Percentiles rank a stretch among this genome's conserved stretches.
These are phyloP conservation scores for Hymenoscyphus repandus DNA, from an alignment of 2,329 filamentous ascomycete species.

Conservation along the genomic window DNA sequence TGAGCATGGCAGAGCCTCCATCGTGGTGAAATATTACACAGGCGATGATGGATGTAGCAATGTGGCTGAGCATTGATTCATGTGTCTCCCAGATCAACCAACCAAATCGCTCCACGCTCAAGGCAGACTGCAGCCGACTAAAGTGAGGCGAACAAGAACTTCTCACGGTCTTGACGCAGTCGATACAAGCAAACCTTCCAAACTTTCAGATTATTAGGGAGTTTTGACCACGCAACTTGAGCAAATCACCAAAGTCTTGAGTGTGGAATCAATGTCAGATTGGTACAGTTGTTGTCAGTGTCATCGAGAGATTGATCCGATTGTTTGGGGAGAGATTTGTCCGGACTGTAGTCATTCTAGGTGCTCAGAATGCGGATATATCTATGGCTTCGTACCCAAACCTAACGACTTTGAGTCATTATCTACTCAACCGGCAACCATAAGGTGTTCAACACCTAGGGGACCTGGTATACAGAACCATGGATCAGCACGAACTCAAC, in stretches of 20 bases:
- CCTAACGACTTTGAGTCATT: background rate
- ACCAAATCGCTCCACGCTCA: too few relatives aligned
- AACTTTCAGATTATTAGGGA: background rate
- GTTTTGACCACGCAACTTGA: background rate
- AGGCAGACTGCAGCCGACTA: too few relatives aligned
- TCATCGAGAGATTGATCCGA: background rate
- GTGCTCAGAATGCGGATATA: background rate
- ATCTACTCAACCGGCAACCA: background rate
- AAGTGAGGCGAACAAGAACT: too few relatives aligned
- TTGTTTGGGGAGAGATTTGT: background rate
- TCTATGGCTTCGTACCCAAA: background rate
- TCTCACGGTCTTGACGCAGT: too few relatives aligned
- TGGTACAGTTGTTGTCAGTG: slow-evolving; percentile 4
- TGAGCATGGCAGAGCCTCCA: too few relatives aligned
- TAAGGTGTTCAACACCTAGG: too few relatives aligned
- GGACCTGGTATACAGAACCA: background rate
- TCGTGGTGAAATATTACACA: too few relatives aligned
- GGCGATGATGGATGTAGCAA: too few relatives aligned
- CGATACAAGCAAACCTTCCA: too few relatives aligned
- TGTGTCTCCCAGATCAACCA: too few relatives aligned
- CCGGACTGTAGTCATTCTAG: background rate
- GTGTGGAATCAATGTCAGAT: background rate
- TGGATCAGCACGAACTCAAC: background rate
- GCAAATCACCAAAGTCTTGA: background rate
- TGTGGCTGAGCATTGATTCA: too few relatives aligned